Evolutionary conservation across 1,139 yeast genomes (phyloP).

Genomic region (Candida sojae): DNA sequence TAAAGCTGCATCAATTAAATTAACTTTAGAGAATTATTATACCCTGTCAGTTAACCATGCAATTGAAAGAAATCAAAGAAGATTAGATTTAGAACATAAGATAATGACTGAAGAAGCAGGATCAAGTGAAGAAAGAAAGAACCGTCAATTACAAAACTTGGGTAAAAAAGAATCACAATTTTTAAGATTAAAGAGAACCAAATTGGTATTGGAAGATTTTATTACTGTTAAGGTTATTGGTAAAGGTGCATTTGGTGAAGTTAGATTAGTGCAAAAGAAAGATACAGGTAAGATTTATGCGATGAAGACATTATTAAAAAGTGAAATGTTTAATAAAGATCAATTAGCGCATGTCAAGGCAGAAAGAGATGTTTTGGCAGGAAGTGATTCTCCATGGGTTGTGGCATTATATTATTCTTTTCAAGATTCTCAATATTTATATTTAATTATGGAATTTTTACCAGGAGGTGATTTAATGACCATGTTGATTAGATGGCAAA

Average conservation of each 20-base stretch:
- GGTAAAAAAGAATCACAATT: slow-evolving; percentile 81
- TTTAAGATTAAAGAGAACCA: slow-evolving; percentile 71
- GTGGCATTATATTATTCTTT: slow-evolving; percentile 79
- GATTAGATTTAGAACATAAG: slow-evolving; percentile 70
- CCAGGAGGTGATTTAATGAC: slow-evolving; percentile 91
- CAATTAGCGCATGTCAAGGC: slow-evolving; percentile 85
- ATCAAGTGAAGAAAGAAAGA: slow-evolving; percentile 69
- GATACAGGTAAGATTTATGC: slow-evolving; percentile 86
- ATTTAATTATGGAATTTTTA: slow-evolving; percentile 79
- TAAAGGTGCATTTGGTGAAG: slow-evolving; percentile 88
- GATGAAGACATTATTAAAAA: slow-evolving; percentile 75
- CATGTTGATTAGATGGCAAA: slow-evolving; percentile 84
- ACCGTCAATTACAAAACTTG: slow-evolving; percentile 67
- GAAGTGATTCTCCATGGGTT: slow-evolving; percentile 87
- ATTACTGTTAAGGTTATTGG: slow-evolving; percentile 81
- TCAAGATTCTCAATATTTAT: slow-evolving; percentile 74
- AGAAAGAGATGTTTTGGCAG: slow-evolving; percentile 83
- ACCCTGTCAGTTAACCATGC: slow-evolving; percentile 80
- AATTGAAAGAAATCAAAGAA: slow-evolving; percentile 77
- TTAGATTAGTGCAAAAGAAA: slow-evolving; percentile 74
- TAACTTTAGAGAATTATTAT: slow-evolving; percentile 71
- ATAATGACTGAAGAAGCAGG: slow-evolving; percentile 61
- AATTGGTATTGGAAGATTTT: slow-evolving; percentile 72
- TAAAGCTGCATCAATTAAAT: slow-evolving; percentile 70
- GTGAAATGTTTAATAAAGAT: slow-evolving; percentile 83